Evolutionary conservation across 2,329 filamentous ascomycete genomes (phyloP).

Genomic region (Calonectria honghensis): DNA sequence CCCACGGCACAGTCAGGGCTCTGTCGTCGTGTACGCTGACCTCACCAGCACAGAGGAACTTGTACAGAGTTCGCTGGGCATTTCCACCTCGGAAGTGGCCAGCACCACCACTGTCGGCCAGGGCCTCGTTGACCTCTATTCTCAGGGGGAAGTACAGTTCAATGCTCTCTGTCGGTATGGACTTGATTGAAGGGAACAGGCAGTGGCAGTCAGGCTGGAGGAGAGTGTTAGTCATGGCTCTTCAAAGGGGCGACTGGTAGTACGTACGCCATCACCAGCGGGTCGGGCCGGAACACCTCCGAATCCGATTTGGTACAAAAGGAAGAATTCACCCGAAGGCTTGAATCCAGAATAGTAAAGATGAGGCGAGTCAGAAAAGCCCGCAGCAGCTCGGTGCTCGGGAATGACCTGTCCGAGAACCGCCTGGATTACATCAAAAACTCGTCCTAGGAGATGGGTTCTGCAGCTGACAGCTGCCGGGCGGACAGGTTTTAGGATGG

Average conservation of each 20-base stretch:
- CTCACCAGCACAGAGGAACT: neutral
- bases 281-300: conserved; percentile 13
- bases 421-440: neutral
- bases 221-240: neutral
- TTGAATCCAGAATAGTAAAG: conserved; percentile 3
- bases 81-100: conserved; percentile 4
- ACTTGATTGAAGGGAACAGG: conserved; percentile 1
- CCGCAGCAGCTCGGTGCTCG: conserved; percentile 1
- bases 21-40: neutral
- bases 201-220: conserved; percentile 1
- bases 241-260: neutral
- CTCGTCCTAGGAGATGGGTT: conserved; percentile 5
- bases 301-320: neutral
- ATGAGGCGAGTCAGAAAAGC: conserved; percentile 13
- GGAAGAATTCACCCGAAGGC: neutral
- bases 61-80: conserved; percentile 2
- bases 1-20: neutral
- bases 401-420: conserved; percentile 6
- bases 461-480: conserved; percentile 9
- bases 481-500: neutral
- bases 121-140: neutral
- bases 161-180: neutral
- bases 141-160: neutral
- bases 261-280: neutral
- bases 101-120: neutral